Base-by-base conservation (phyloP, 176 grass and related monocot species). In the Ampelocalamus luodianensis region DNA sequence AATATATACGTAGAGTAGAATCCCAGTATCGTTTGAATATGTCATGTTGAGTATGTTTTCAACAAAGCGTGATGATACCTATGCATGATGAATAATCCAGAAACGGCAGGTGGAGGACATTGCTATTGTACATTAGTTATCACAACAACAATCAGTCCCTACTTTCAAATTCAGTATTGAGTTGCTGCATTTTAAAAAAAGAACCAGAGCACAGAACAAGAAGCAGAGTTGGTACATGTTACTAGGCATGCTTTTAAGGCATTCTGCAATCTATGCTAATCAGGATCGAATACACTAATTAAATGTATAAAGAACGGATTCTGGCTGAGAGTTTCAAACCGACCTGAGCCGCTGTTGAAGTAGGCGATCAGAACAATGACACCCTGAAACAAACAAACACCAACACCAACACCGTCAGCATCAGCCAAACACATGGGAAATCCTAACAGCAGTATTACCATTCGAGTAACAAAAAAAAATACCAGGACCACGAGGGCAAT, bases 361-460 rank as follows among this genome's bases (percentile, higher is more conserved):
- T 95, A 97, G 43, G 85, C 95, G 46, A 97, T 56, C 5, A 97
- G 89, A 87, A 95, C 61, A 70, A 97, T 93, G 29, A 88, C 86
- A 9, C 92, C 95, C 92, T 95, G 87, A 56, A 86, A 86, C 60
- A 53, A 40, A 60, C 45, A 55, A 76, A 49, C 55, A 60, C 1
- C 9, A 84, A 6, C 60, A 22, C 13, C 66, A 27, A 16, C 61
- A 53, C 5, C 32, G 40, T 75, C 43, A 84, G 54, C 10, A 26
- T 29, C 74, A 74, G 59, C 5, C 0, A 46, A 71, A 18, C 53
- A 38, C 11, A 26, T 0, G 74, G 3, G 43, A 32, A 48, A 58
- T 12, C 48, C 44, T 20, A 75, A 0, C 34, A 56, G 8, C 32
- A 74, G 32, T 34, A 34, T 34, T 34, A 3, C 2, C 32, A 34